A percentile compares a stretch with the other conserved stretches of the same genome.
These are phyloP conservation scores for Kockovaella imperatae DNA, from an alignment of 768 basidiomycete genomes.

Conservation along the genomic window DNA sequence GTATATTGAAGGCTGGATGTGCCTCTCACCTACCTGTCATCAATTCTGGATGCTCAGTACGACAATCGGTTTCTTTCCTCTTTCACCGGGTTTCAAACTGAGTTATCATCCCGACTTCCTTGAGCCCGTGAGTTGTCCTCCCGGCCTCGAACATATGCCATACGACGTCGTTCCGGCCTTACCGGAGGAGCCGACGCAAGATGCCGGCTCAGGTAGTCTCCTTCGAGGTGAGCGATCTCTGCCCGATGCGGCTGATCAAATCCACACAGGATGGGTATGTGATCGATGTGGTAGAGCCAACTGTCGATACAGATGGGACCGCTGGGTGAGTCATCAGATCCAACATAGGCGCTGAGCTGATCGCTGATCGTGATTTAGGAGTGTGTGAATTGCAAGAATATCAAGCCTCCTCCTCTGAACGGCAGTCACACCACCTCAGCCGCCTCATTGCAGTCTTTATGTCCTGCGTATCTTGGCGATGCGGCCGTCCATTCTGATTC, in stretches of 20 bases:
- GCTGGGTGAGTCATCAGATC: conserved; percentile 18
- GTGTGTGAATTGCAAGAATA: too few relatives aligned
- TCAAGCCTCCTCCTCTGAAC: too few relatives aligned
- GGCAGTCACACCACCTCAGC: too few relatives aligned
- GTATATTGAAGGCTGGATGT: conserved; percentile 26
- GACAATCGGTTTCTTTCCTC: conserved; percentile 8
- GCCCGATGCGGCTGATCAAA: not conserved
- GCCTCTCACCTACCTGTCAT: conserved; percentile 14
- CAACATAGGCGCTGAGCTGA: not conserved
- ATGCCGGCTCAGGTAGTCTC: not conserved
- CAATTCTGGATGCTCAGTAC: conserved; percentile 23
- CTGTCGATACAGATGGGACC: conserved; percentile 32
- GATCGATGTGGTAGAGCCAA: conserved; percentile 28
- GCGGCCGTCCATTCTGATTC: too few relatives aligned
- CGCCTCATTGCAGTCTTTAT: too few relatives aligned
- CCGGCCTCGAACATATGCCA: conserved; percentile 5
- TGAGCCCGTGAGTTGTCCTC: not conserved
- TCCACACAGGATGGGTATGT: conserved; percentile 28
- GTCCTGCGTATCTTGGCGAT: too few relatives aligned
- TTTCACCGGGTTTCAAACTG: conserved; percentile 20
- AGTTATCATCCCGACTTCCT: conserved; percentile 13
- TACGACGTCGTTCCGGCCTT: conserved; percentile 17
- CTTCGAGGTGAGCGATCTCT: conserved; percentile 1
- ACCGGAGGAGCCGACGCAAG: conserved; percentile 2
- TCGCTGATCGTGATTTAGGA: conserved; percentile 2